Evolutionary conservation across 2,329 filamentous ascomycete species (phyloP), one percentile per base, ranked within the genome.

Genomic region (Trematosphaeria pertusa): DNA sequence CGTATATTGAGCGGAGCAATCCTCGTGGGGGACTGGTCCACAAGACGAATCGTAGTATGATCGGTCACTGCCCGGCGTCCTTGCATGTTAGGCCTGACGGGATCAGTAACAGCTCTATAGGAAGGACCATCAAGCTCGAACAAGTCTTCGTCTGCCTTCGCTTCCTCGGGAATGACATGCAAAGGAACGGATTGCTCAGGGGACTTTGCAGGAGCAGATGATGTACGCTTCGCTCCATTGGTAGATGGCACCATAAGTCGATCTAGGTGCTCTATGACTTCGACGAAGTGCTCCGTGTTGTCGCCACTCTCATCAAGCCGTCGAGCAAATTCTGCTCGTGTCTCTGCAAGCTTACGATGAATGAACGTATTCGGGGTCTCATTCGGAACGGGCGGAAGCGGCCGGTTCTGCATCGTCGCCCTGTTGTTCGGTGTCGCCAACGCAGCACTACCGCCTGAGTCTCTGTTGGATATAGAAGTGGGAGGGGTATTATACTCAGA

Each of bases 241-340:
- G 52, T 37, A 19, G 62, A 57, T n/a, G 77, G 76, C 37, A 78
- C 70, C 52, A 85, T 82, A 19, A 85, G 69, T 14, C 77, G 76
- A 65, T 86, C 82, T 10, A 86, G 74, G 51, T 85, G 79, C 7
- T 77, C 77, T 35, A 88, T 80, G 18, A 88, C 79, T 36, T 84
- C 80, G 22, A 82, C 77, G 32, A 86, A 75, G 48, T 84, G 80
- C 4, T 74, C 73, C 51, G 79, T 69, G 70, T 73, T 65, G 59
- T 76, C 56, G 59, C 73, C 58, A 60, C 76, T 59, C 61, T 76
- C 77, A 18, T 71, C 75, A 17, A 76, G 75, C 40, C 79, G 76
- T 43, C 78, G 76, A 24, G 82, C 77, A 21, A 87, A 75, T 52
- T 81, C 80, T 26, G 79, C 77, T 15, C 83, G 78, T 8, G 81